Base-by-base conservation (phyloP, 163 green algal genomes). In the Chlamydomonas reinhardtii region DNA sequence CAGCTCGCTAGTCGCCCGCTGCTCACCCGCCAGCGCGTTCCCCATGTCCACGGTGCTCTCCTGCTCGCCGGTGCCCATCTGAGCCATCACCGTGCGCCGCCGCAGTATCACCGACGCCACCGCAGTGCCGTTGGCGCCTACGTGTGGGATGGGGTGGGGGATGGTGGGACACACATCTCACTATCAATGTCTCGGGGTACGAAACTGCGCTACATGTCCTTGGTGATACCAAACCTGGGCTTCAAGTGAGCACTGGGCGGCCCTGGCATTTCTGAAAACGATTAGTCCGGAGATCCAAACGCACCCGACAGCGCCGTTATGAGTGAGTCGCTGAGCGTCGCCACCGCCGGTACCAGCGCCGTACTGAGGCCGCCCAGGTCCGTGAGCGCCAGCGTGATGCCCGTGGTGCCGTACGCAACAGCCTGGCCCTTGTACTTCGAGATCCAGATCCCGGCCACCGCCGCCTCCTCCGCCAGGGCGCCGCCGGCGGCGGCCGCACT, bases 351-450 rank as follows among this genome's bases (percentile, higher is more conserved):
- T 2, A 84, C 65, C 66, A 85, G 31, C 15, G 12, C 19, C 29
- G 22, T n/a, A 29, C 39, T 27, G 8, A 39, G 48, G 39, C 59
- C 66, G 20, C 16, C 62, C 37, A 87, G 59, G 39, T 82, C 82
- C 31, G 37, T 17, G 37, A 87, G 72, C 20, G 82, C 82, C 61
- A 87, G 72, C 72, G 82, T 87, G 14, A 87, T 34, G 62, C 62
- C 71, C 22, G 48, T 76, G 62, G 78, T 85, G 6, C 37, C 17
- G 66, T 76, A 85, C 48, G 65, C 43, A 66, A 85, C 78, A 69
- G 78, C 78, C 68, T 85, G 78, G 29, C 66, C 66, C 48, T 76
- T 76, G 66, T 85, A 85, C 31, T 24, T 12, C 3, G 66, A 35
- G 14, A 85, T 85, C 78, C 81, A 87, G 56, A 71, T 65, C 69